phyloP scores from a whole-genome alignment of 129 eudicot species.

The Lactuca saligna region DNA sequence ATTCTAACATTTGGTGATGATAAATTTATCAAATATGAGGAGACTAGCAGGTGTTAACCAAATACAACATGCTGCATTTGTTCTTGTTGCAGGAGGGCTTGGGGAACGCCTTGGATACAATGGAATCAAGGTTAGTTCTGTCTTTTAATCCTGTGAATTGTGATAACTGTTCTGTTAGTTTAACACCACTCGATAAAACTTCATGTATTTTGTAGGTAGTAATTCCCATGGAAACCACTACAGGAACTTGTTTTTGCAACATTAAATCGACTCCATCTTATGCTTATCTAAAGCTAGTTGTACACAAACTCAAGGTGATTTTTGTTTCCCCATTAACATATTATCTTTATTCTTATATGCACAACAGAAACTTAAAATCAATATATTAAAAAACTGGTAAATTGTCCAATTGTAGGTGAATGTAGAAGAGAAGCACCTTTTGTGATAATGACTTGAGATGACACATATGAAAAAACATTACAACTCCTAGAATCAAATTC shows the following conservation, averaged over 20 bases:
- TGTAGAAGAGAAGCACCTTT: constrained; percentile 67
- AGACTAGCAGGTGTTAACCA: too few relatives aligned
- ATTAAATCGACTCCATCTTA: background rate
- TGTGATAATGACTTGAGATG: constrained; percentile 96
- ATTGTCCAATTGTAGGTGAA: constrained; percentile 42
- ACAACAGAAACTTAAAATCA: background rate
- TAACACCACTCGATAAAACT: constrained; percentile 10
- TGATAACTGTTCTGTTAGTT: background rate
- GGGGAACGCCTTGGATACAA: too few relatives aligned
- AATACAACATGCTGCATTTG: too few relatives aligned
- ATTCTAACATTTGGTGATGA: too few relatives aligned
- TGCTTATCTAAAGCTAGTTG: too few relatives aligned
- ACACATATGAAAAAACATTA: constrained; percentile 66
- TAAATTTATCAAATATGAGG: too few relatives aligned
- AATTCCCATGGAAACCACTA: constrained; percentile 66
- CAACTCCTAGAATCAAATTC: constrained; percentile 62
- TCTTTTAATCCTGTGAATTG: too few relatives aligned
- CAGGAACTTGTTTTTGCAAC: constrained; percentile 78
- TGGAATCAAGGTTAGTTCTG: too few relatives aligned
- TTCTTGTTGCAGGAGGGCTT: too few relatives aligned
- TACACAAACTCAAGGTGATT: constrained; percentile 44
- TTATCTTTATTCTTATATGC: background rate
- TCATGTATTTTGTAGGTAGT: constrained; percentile 55
- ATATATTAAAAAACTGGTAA: too few relatives aligned
- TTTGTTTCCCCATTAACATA: background rate